Evolutionary conservation across 331 rosid genomes (phyloP).

Genomic region (Spiraea crenata): DNA sequence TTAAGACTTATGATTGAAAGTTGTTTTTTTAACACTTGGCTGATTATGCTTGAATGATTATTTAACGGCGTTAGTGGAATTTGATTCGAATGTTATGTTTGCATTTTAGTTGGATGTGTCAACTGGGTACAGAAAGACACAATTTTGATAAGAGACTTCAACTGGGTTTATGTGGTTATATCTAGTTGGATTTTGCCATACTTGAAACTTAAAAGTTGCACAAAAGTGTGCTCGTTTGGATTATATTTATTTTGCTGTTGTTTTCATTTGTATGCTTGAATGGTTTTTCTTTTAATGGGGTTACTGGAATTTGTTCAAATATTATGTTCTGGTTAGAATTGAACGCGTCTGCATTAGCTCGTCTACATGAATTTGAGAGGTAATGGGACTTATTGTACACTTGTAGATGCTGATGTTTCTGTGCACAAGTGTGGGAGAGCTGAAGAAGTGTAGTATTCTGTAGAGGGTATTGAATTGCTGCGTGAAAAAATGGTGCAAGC

Average conservation of each 20-base stretch:
- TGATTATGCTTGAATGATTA: too few relatives aligned
- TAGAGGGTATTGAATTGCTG: conserved; percentile 6
- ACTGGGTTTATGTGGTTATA: background rate
- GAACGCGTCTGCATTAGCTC: background rate
- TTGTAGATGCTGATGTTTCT: conserved; percentile 9
- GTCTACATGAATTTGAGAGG: background rate
- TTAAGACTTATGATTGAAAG: too few relatives aligned
- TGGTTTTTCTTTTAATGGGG: background rate
- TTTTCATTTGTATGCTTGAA: background rate
- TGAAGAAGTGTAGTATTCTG: background rate
- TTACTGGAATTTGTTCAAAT: background rate
- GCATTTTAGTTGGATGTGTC: too few relatives aligned
- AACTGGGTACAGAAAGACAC: conserved; percentile 7
- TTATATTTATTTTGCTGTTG: background rate
- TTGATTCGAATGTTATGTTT: too few relatives aligned
- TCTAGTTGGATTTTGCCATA: background rate
- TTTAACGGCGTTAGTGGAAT: too few relatives aligned
- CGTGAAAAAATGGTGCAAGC: conserved; percentile 52
- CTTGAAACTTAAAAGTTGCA: background rate
- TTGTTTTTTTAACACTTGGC: too few relatives aligned
- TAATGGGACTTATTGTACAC: background rate
- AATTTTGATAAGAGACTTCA: conserved; percentile 13
- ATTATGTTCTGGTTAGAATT: background rate
- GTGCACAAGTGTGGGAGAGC: background rate
- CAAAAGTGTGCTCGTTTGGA: background rate